Evolutionary conservation across 768 basidiomycete genomes (phyloP), one percentile per base, ranked within the genome.

Genomic region (Termitomyces sp.): DNA sequence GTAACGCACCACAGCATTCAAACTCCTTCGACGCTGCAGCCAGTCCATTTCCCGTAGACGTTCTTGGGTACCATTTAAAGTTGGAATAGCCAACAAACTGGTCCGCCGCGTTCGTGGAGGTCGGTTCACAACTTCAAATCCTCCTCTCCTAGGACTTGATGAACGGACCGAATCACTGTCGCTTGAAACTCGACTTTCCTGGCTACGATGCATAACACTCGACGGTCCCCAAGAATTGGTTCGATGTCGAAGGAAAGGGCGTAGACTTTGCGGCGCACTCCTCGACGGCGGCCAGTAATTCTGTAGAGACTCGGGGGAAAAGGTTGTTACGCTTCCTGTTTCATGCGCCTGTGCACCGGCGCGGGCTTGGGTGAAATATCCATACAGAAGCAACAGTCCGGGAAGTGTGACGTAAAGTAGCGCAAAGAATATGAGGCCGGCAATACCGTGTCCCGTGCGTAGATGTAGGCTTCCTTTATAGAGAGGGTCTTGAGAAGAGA

Each of bases 1-100:
- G 52, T 6, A 39, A 73, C 85, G 64, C 66, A 91, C 89, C 72
- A 87, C 82, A 53, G 80, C 78, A 63, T 83, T 85, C 29, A 87
- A 70, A 65, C 85, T 89, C 54, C 89, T 80, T 50, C 91, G 77
- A 48, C 86, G 81, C 53, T 86, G 80, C 32, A 91, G 72, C 91
- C 91, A 92, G 64, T 89, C 89, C 47, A 89, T 74, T 64, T 92
- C 88, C 29, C 83, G 82, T 36, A 90, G 71, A 57, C 63, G 68
- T 39, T 63, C 60, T 12, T 62, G 52, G 15, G 56, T 48, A 48
- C 44, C 40, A 22, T 62, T 59, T 18, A 32, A 45, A n/a, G 45
- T 33, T 23, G 56, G 50, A 63, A 61, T 44, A 46, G 60, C 55
- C 5, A 69, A 63, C 67, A 70, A 70, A 40, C 67, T 75, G 10